phyloP scores from a whole-genome alignment of 768 basidiomycete species.

The Filobasidium wieringae region DNA sequence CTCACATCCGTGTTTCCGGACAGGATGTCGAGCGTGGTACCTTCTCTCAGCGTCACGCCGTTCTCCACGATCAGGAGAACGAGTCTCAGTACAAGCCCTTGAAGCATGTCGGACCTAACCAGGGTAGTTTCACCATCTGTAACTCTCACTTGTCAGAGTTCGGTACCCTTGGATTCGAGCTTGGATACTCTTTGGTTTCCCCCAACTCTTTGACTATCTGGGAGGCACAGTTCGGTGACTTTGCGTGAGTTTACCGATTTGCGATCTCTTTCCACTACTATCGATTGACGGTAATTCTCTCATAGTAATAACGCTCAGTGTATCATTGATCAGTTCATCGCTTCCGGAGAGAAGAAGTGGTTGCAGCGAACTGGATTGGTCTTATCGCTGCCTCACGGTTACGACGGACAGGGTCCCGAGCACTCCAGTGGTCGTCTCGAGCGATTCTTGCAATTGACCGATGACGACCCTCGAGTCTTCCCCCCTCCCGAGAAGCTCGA shows the following conservation, averaged over 20 bases:
- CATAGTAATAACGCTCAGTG: constrained; percentile 75
- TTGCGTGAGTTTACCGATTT: constrained; percentile 44
- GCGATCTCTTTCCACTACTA: background rate
- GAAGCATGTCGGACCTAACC: constrained; percentile 72
- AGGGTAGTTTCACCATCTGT: constrained; percentile 87
- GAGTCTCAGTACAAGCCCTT: constrained; percentile 82
- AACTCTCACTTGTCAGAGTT: constrained; percentile 96
- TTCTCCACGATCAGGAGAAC: constrained; percentile 88
- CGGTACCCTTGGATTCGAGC: constrained; percentile 89
- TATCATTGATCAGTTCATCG: constrained; percentile 98
- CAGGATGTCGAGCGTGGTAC: constrained; percentile 99
- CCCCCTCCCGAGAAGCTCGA: constrained; percentile 80
- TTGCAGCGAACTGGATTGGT: constrained; percentile 83
- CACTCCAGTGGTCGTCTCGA: constrained; percentile 93
- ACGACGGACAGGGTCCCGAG: constrained; percentile 96
- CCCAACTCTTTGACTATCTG: constrained; percentile 86
- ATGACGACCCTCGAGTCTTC: constrained; percentile 87
- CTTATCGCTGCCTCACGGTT: constrained; percentile 82
- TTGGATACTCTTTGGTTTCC: constrained; percentile 95
- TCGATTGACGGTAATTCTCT: background rate
- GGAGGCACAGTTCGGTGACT: constrained; percentile 97
- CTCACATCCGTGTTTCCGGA: constrained; percentile 87
- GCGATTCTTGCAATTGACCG: constrained; percentile 93
- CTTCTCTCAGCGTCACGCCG: constrained; percentile 95
- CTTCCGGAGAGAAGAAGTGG: constrained; percentile 96